Conservation (phyloP, 1,139 yeast species). For the Debaryomyces sp. region DNA sequence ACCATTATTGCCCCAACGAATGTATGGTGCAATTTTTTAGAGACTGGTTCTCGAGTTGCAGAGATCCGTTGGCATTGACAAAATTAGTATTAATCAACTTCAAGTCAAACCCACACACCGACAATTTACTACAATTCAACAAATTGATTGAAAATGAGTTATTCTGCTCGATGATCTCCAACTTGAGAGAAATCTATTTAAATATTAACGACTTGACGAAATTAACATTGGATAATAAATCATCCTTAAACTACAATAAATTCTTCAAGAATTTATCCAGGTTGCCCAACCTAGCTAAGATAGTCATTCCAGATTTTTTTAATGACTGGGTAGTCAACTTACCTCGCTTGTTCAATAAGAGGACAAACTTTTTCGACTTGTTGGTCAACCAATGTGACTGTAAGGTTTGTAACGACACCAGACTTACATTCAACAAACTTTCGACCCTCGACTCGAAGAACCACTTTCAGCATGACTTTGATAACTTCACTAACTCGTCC, state of each 20-base stretch:
- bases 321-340: constrained; percentile 25
- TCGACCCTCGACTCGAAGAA: constrained; percentile 21
- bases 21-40: constrained; percentile 26
- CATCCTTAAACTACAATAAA: constrained; percentile 10
- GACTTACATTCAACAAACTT: constrained; percentile 18
- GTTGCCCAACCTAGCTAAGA: constrained; percentile 15
- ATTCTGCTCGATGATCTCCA: constrained; percentile 12
- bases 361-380: constrained; percentile 17
- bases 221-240: constrained; percentile 12
- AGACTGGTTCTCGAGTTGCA: constrained; percentile 16
- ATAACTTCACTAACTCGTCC: constrained; percentile 6
- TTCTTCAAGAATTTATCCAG: constrained; percentile 13
- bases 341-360: constrained; percentile 13
- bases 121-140: constrained; percentile 25
- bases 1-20: constrained; percentile 20
- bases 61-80: constrained; percentile 14
- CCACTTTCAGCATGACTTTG: constrained; percentile 22
- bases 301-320: constrained; percentile 31
- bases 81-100: constrained; percentile 26
- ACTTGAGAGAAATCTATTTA: constrained; percentile 21
- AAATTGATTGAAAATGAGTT: constrained; percentile 17
- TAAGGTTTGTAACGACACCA: constrained; percentile 17
- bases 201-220: constrained; percentile 26
- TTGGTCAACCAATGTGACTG: constrained; percentile 26
- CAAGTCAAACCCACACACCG: constrained; percentile 22